phyloP scores from a whole-genome alignment of 2,329 filamentous ascomycete species.

The Metarhizium anisopliae region DNA sequence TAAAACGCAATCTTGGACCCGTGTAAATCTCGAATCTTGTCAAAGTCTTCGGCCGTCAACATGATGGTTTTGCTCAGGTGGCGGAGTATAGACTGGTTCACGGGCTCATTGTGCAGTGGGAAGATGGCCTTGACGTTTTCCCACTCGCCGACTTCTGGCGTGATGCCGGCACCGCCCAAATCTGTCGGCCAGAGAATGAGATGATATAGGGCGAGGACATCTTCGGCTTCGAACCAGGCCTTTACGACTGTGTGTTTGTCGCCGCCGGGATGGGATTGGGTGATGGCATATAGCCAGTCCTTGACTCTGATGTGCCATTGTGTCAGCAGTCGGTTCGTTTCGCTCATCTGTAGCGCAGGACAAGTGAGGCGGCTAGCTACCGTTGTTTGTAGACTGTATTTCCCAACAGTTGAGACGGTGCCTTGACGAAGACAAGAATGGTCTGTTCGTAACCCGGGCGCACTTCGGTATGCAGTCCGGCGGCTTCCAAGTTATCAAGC shows the following conservation, averaged over 20 bases:
- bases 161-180: slow-evolving; percentile 54
- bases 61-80: slow-evolving; percentile 45
- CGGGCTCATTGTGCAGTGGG: slow-evolving; percentile 49
- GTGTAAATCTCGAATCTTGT: slow-evolving; percentile 51
- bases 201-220: slow-evolving; percentile 62
- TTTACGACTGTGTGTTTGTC: slow-evolving; percentile 43
- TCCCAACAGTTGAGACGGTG: slow-evolving; percentile 52
- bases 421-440: slow-evolving; percentile 57
- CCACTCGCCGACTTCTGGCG: slow-evolving; percentile 49
- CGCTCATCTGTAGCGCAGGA: not conserved
- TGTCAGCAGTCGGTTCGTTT: not conserved
- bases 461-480: slow-evolving; percentile 63
- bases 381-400: slow-evolving; percentile 59
- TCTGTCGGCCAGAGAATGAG: slow-evolving; percentile 50
- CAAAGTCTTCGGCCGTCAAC: slow-evolving; percentile 41
- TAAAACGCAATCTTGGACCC: slow-evolving; percentile 64
- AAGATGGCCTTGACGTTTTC: slow-evolving; percentile 52
- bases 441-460: slow-evolving; percentile 60
- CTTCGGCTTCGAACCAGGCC: slow-evolving; percentile 50
- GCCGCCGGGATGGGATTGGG: slow-evolving; percentile 51
- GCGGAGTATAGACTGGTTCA: slow-evolving; percentile 48
- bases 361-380: slow-evolving; percentile 23
- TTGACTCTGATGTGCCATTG: slow-evolving; percentile 43
- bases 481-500: slow-evolving; percentile 48
- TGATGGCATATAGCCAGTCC: slow-evolving; percentile 67